Percentiles rank a stretch among this genome's conserved stretches.
phyloP scores from a whole-genome alignment of 1,284 basidiomycete species.

The Cutaneotrichosporon sp. region DNA sequence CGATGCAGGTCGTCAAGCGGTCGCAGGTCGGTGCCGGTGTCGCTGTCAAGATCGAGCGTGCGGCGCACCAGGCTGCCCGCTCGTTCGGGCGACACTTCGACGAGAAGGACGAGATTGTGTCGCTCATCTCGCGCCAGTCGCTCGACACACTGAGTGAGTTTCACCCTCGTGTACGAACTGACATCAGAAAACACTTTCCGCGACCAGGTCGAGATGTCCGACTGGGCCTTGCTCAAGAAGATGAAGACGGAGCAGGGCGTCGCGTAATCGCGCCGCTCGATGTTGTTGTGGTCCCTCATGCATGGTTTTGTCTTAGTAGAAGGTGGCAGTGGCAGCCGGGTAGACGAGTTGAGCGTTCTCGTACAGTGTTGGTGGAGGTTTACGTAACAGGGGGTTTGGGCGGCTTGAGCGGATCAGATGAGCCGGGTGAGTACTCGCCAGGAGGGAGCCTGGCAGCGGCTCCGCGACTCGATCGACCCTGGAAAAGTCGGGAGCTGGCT shows the following conservation, averaged over 20 bases:
- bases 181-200: constrained; percentile 73
- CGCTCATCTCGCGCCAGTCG: constrained; percentile 84
- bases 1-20: constrained; percentile 83
- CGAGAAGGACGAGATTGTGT: constrained; percentile 91
- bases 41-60: constrained; percentile 98
- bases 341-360: neutral
- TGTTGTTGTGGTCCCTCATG: neutral
- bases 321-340: neutral
- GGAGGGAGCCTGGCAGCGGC: no score
- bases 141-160: constrained; percentile 70
- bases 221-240: constrained; percentile 91
- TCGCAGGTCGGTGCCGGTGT: constrained; percentile 88
- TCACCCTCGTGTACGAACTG: neutral
- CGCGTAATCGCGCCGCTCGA: neutral
- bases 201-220: constrained; percentile 83
- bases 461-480: neutral
- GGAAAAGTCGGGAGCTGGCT: neutral
- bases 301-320: neutral
- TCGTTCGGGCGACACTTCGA: constrained; percentile 86
- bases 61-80: constrained; percentile 91
- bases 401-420: no score
- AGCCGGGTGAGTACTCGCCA: neutral
- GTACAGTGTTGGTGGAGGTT: neutral
- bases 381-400: neutral
- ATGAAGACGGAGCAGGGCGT: constrained; percentile 72